These are phyloP conservation scores for Vaucheria bursata DNA, from an alignment of 352 stramenopile genomes.

Conservation along the genomic window DNA sequence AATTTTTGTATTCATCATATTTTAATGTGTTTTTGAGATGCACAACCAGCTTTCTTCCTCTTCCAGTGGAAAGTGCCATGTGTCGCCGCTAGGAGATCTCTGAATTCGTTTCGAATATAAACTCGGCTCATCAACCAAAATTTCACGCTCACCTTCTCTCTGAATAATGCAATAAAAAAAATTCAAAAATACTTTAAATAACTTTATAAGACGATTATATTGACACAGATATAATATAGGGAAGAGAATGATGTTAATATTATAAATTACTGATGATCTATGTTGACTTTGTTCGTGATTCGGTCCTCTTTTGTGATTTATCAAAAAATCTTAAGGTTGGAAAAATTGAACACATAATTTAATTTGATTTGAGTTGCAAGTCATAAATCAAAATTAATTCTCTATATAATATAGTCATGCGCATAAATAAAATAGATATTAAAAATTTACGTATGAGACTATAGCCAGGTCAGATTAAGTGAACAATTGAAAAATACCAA, in stretches of 20 bases:
- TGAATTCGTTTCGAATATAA: constrained; percentile 44
- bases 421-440: no score
- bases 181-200: not conserved
- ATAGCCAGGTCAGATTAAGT: no score
- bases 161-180: no score
- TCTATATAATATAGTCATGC: no score
- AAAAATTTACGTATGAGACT: no score
- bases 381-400: no score
- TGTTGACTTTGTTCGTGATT: not conserved
- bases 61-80: constrained; percentile 37
- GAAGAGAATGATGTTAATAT: not conserved
- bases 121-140: constrained; percentile 25
- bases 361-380: no score
- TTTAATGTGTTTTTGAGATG: not conserved
- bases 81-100: not conserved
- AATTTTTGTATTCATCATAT: no score
- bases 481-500: no score
- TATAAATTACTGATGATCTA: not conserved
- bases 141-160: not conserved
- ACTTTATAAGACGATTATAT: not conserved
- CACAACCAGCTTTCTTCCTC: constrained; percentile 30
- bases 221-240: not conserved
- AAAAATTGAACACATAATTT: no score
- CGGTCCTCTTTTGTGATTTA: not conserved
- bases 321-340: not conserved